Conservation (phyloP, 2,329 filamentous ascomycete species). For the Verticillium tricorpus region DNA sequence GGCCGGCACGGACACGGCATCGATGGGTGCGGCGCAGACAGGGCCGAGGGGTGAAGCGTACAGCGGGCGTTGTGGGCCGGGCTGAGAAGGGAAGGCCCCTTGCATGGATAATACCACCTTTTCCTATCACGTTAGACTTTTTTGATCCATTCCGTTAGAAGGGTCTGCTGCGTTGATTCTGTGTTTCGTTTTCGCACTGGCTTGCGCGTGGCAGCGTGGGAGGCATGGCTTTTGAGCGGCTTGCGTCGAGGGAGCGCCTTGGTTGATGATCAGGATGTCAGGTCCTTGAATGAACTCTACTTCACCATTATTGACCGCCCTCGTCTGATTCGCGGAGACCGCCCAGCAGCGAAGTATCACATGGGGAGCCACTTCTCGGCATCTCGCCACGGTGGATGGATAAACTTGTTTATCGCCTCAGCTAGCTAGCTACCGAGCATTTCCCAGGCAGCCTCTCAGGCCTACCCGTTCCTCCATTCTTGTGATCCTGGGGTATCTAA, state of each 20-base stretch:
- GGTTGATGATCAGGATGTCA: background rate
- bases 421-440: background rate
- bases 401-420: background rate
- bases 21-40: no score
- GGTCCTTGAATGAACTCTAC: background rate
- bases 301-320: background rate
- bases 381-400: no score
- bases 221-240: background rate
- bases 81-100: background rate
- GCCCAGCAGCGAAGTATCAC: no score
- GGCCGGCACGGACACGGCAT: no score
- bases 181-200: background rate
- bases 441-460: background rate
- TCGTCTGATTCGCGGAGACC: no score
- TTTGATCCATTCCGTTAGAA: background rate
- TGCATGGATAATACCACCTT: constrained; percentile 5
- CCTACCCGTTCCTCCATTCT: background rate
- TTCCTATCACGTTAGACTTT: background rate
- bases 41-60: background rate
- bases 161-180: background rate
- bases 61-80: background rate
- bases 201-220: background rate
- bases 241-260: background rate
- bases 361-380: no score
- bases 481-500: background rate